phyloP scores from a whole-genome alignment of 805 yeast species.

The Starmerella powellii region DNA sequence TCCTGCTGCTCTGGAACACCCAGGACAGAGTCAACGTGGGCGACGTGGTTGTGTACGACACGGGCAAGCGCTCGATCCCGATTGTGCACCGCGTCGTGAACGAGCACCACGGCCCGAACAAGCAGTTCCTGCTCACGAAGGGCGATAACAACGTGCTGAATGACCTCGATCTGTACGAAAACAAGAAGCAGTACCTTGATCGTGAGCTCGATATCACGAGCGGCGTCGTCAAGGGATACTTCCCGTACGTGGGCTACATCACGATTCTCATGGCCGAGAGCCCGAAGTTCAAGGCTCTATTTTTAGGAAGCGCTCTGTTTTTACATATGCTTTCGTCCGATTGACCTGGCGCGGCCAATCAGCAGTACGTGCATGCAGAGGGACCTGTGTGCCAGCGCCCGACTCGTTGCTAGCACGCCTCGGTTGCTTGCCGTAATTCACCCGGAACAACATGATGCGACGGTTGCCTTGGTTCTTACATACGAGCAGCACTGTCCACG shows the following conservation, averaged over 20 bases:
- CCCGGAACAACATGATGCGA: too few relatives aligned
- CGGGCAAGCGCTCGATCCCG: conserved; percentile 71
- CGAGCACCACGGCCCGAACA: conserved; percentile 46
- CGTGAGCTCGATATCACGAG: conserved; percentile 74
- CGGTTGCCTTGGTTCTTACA: too few relatives aligned
- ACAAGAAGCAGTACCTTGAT: conserved; percentile 62
- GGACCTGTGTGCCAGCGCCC: too few relatives aligned
- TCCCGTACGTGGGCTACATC: conserved; percentile 81
- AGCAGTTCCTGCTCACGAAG: conserved; percentile 74
- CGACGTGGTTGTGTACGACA: conserved; percentile 86
- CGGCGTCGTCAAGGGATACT: conserved; percentile 70
- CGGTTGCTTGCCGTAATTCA: too few relatives aligned
- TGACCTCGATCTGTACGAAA: conserved; percentile 74
- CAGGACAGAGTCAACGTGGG: conserved; percentile 59
- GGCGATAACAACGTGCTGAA: conserved; percentile 94
- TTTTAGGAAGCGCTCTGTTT: conserved; percentile 63
- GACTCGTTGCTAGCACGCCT: too few relatives aligned
- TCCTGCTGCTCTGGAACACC: conserved; percentile 82
- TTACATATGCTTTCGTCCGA: conserved; percentile 54
- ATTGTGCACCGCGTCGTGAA: conserved; percentile 91
- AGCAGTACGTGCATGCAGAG: too few relatives aligned
- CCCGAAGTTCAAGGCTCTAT: conserved; percentile 62
- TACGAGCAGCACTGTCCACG: too few relatives aligned
- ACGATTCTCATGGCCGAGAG: conserved; percentile 88
- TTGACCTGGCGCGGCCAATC: conserved; percentile 23